phyloP scores from a whole-genome alignment of 306 rosid genomes.

The Rubus idaeus region DNA sequence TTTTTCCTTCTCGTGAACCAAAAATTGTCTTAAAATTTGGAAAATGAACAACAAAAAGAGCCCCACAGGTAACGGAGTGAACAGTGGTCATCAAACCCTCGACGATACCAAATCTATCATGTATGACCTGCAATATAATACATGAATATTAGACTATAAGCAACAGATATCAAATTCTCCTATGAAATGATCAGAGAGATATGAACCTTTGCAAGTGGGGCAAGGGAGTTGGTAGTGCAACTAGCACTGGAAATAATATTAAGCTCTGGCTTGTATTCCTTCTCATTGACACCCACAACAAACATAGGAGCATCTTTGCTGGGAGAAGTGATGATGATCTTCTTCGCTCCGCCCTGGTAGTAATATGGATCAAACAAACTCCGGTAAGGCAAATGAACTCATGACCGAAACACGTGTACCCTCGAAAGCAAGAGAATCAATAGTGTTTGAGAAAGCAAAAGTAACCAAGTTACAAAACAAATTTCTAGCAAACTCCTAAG shows the following conservation, averaged over 20 bases:
- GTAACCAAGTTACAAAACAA: not conserved
- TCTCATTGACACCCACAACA: slow-evolving; percentile 92
- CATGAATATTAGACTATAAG: not conserved
- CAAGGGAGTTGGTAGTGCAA: slow-evolving; percentile 96
- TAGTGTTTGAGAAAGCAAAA: not conserved
- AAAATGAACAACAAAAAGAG: not conserved
- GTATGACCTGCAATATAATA: slow-evolving; percentile 53
- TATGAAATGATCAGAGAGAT: too few relatives aligned
- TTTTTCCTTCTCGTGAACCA: not conserved
- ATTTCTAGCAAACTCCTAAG: not conserved
- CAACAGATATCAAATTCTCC: not conserved
- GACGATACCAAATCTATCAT: slow-evolving; percentile 81
- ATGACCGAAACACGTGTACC: not conserved
- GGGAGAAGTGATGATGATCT: slow-evolving; percentile 83
- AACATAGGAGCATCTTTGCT: slow-evolving; percentile 92
- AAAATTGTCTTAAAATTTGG: not conserved
- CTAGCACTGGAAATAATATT: slow-evolving; percentile 86
- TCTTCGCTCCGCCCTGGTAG: slow-evolving; percentile 88
- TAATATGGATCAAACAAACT: not conserved
- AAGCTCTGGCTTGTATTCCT: slow-evolving; percentile 71
- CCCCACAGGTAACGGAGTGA: slow-evolving; percentile 78
- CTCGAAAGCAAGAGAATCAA: not conserved
- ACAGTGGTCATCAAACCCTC: slow-evolving; percentile 97
- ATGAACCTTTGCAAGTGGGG: slow-evolving; percentile 78
- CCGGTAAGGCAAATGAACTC: not conserved